These are phyloP conservation scores for Paramecium caudatum DNA, from an alignment of 73 alveolate species.

Conservation along the genomic window DNA sequence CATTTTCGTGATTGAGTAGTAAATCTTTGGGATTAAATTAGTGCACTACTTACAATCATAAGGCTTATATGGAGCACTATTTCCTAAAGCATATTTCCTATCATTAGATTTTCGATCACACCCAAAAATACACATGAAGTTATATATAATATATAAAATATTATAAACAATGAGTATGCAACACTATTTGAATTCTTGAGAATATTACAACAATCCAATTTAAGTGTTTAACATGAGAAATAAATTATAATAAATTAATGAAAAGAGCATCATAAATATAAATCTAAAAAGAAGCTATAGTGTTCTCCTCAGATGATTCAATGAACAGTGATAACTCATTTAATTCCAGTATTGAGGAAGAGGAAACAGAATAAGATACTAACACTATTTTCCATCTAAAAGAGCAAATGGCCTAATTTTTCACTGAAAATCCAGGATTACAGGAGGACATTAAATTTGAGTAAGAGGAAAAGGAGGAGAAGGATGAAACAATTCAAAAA, in stretches of 20 bases:
- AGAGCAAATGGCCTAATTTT: slow-evolving; percentile 73
- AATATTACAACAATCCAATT: too few relatives aligned
- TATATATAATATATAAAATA: too few relatives aligned
- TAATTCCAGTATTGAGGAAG: slow-evolving; percentile 73
- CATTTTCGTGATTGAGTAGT: too few relatives aligned
- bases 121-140: too few relatives aligned
- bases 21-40: too few relatives aligned
- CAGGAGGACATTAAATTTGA: slow-evolving; percentile 68
- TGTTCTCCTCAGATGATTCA: slow-evolving; percentile 77
- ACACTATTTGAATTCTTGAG: too few relatives aligned
- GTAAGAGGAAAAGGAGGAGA: slow-evolving; percentile 38
- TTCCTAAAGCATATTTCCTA: too few relatives aligned
- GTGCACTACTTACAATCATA: too few relatives aligned
- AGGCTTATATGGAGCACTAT: too few relatives aligned
- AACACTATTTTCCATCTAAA: slow-evolving; percentile 75
- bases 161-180: too few relatives aligned
- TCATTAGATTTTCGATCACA: too few relatives aligned
- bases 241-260: background rate
- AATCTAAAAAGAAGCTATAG: slow-evolving; percentile 69
- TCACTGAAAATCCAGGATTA: slow-evolving; percentile 73
- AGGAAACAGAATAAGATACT: slow-evolving; percentile 67
- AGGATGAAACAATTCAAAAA: slow-evolving; percentile 33
- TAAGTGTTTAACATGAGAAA: too few relatives aligned
- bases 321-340: slow-evolving; percentile 75
- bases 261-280: slow-evolving; percentile 61